A percentile compares a stretch with the other conserved stretches of the same genome.
Evolutionary conservation across 1,139 yeast species (phyloP).

Genomic region (Suhomyces bribrorum): DNA sequence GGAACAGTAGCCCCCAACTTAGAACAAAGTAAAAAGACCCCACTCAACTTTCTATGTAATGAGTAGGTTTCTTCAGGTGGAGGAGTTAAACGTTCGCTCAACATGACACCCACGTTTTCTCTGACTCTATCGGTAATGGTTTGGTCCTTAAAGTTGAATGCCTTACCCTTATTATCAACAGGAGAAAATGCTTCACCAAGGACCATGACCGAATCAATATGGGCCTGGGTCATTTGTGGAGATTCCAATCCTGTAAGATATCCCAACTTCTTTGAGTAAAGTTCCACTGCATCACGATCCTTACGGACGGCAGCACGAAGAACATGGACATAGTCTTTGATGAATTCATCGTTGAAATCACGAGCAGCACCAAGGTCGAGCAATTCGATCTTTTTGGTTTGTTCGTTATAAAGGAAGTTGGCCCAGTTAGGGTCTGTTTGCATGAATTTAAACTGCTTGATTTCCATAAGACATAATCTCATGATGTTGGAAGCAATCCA

Average conservation of each 20-base stretch:
- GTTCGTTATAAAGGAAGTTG: constrained; percentile 78
- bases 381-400: constrained; percentile 70
- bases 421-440: constrained; percentile 99
- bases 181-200: constrained; percentile 90
- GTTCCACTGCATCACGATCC: constrained; percentile 66
- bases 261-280: constrained; percentile 73
- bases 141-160: constrained; percentile 76
- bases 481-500: constrained; percentile 85
- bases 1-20: constrained; percentile 82
- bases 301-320: constrained; percentile 74
- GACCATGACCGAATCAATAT: constrained; percentile 85
- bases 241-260: constrained; percentile 91
- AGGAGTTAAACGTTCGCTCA: constrained; percentile 87
- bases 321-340: constrained; percentile 66
- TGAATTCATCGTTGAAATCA: constrained; percentile 68
- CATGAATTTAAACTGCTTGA: constrained; percentile 85
- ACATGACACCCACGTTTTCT: constrained; percentile 82
- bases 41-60: constrained; percentile 90
- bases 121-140: constrained; percentile 93
- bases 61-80: constrained; percentile 99
- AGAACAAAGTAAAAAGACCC: constrained; percentile 89
- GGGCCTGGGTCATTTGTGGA: constrained; percentile 85
- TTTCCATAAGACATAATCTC: constrained; percentile 83
- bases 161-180: constrained; percentile 42
- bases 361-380: constrained; percentile 96